Evolutionary conservation across 345 rosid species (phyloP).

Genomic region (Rubroshorea leprosula): DNA sequence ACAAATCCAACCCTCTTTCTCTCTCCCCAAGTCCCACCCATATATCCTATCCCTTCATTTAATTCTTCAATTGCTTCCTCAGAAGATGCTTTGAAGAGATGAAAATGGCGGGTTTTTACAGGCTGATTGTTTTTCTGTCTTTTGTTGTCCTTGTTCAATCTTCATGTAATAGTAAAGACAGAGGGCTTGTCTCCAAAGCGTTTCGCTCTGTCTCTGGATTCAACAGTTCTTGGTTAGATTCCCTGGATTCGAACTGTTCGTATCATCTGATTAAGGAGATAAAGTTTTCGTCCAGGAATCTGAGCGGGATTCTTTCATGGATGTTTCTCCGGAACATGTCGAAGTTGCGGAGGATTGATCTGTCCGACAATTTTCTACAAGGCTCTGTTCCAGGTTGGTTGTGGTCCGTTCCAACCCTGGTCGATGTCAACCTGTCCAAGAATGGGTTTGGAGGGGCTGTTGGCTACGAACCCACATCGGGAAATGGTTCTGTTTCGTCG

Average conservation of each 20-base stretch:
- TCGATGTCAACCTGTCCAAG: constrained; percentile 37
- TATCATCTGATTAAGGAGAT: constrained; percentile 27
- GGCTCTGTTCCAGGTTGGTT: constrained; percentile 72
- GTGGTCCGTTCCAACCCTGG: constrained; percentile 45
- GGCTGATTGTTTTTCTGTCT: constrained; percentile 31
- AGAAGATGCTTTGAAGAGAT: neutral
- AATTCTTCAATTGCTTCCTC: neutral
- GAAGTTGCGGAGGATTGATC: constrained; percentile 44
- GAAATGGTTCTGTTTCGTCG: constrained; percentile 30
- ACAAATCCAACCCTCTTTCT: constrained; percentile 14
- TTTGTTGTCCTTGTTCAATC: constrained; percentile 42
- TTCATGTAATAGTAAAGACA: constrained; percentile 37
- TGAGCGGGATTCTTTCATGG: constrained; percentile 75
- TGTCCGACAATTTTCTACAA: constrained; percentile 63
- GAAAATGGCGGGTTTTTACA: constrained; percentile 23
- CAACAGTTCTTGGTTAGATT: constrained; percentile 50
- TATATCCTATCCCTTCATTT: neutral
- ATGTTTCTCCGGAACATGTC: constrained; percentile 45
- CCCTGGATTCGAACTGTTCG: constrained; percentile 37
- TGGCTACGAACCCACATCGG: constrained; percentile 20
- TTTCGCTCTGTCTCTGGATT: constrained; percentile 64
- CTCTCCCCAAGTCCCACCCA: neutral
- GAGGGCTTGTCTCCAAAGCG: constrained; percentile 40
- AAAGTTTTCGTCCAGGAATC: constrained; percentile 47
- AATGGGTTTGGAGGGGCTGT: constrained; percentile 56